Evolutionary conservation across 768 basidiomycete species (phyloP), one percentile per base, ranked within the genome.

Genomic region (Xanthoconium stramineum): DNA sequence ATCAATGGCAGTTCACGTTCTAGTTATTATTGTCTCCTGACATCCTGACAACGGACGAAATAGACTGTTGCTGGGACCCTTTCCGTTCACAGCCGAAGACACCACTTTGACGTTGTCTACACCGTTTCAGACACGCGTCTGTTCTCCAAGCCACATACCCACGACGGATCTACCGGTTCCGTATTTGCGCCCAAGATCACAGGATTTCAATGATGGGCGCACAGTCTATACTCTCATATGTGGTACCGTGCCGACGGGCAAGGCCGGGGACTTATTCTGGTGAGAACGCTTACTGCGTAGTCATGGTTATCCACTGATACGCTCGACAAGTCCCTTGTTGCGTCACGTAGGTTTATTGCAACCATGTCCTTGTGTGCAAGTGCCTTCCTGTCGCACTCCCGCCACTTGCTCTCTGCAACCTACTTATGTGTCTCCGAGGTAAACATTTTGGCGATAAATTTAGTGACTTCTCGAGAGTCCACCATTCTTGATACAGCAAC

Each of bases 221-320:
- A 5, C 30, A 11, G 30, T n/a, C n/a, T 17, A 17, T 15, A 28
- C 45, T 47, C 8, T 8, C 12, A 35, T 8, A 9, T 9, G 33
- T 35, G 19, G 8, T 20, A 29, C 42, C 28, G 24, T 44, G 39
- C 47, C 24, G 36, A 38, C 24, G 24, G 19, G 29, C 47, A 47
- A 40, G 53, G 42, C 29, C n/a, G 6, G 47, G 28, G 30, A 28
- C 20, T 14, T 11, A 35, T 35, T 35, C 12, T 20, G 44, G 20
- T 57, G 59, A 38, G 59, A 56, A 50, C 33, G 19, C 32, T 47
- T 15, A 42, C 19, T 51, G 6, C 32, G 61, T 62, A 55, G 61
- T 20, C 57, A 62, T 62, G 61, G 61, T 63, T 62, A 61, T 61
- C 5, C 43, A n/a, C 33, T 48, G 58, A 52, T 59, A 60, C 60